A percentile compares a stretch with the other conserved stretches of the same genome.
Conservation (phyloP, 176 grass and related monocot species). For the Musa schizocarpa region DNA sequence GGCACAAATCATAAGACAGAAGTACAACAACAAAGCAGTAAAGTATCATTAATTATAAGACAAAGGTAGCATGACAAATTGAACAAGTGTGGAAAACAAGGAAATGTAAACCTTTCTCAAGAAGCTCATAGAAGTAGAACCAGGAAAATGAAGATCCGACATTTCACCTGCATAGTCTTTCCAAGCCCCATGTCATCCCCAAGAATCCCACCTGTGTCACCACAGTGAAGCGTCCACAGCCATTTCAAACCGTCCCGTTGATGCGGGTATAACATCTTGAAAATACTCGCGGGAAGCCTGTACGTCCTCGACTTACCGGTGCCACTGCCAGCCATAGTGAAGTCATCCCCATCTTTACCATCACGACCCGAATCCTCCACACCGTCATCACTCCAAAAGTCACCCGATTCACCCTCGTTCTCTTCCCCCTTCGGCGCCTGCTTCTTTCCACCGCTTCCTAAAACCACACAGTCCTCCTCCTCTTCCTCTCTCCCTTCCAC, state of each 20-base stretch:
- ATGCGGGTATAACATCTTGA: slow-evolving; percentile 54
- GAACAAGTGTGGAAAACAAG: not conserved
- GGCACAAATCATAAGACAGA: not conserved
- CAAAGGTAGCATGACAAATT: not conserved
- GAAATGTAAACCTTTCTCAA: not conserved
- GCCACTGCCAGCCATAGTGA: slow-evolving; percentile 42
- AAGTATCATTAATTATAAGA: not conserved
- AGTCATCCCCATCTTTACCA: slow-evolving; percentile 35
- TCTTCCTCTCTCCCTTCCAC: slow-evolving; percentile 1
- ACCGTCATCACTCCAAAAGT: slow-evolving; percentile 6
- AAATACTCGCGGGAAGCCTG: slow-evolving; percentile 40
- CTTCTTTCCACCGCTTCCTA: not conserved
- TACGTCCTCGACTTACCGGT: slow-evolving; percentile 30
- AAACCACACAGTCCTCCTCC: slow-evolving; percentile 4
- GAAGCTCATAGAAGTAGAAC: not conserved
- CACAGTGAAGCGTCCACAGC: slow-evolving; percentile 77
- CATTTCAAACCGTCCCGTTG: slow-evolving; percentile 69
- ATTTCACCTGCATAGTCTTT: slow-evolving; percentile 80
- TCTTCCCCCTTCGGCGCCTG: not conserved
- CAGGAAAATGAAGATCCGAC: not conserved
- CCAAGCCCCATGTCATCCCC: slow-evolving; percentile 97
- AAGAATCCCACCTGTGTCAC: slow-evolving; percentile 56
- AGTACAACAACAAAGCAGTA: not conserved
- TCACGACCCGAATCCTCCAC: slow-evolving; percentile 1
- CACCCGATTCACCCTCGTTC: slow-evolving; percentile 22